Evolutionary conservation across 805 yeast genomes (phyloP).

Genomic region (Saturnispora gosingensis): DNA sequence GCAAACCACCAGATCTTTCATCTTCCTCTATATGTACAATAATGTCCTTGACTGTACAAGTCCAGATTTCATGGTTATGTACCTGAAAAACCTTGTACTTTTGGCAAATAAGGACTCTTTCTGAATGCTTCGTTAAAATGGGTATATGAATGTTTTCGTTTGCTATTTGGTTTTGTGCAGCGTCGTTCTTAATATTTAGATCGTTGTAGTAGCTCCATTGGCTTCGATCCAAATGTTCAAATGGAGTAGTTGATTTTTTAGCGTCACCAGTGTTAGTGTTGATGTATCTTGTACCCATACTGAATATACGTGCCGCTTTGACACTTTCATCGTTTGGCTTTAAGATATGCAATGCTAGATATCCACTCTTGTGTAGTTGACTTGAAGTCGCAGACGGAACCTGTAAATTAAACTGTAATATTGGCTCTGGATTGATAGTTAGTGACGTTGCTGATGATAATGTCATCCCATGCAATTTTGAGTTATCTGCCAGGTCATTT

Average conservation of each 20-base stretch:
- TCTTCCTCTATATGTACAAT: conserved; percentile 25
- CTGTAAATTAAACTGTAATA: conserved; percentile 79
- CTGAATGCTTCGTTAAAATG: conserved; percentile 42
- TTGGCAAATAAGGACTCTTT: conserved; percentile 54
- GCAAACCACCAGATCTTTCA: conserved; percentile 47
- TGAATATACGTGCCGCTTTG: conserved; percentile 54
- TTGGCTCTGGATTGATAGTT: conserved; percentile 66
- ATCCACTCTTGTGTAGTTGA: conserved; percentile 45
- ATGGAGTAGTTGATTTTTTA: conserved; percentile 40
- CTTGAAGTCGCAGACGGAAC: conserved; percentile 76
- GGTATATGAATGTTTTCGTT: conserved; percentile 36
- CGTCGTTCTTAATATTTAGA: conserved; percentile 10
- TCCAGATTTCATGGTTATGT: conserved; percentile 88
- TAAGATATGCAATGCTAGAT: conserved; percentile 68
- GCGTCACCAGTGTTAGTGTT: conserved; percentile 23
- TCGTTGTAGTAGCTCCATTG: conserved; percentile 31
- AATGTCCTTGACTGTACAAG: conserved; percentile 64
- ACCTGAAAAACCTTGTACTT: conserved; percentile 44
- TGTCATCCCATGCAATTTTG: conserved; percentile 61
- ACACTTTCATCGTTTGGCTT: conserved; percentile 51
- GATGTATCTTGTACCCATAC: conserved; percentile 45
- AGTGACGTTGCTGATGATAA: conserved; percentile 80
- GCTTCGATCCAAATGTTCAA: conserved; percentile 31
- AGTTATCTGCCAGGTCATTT: conserved; percentile 14
- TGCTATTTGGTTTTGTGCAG: conserved; percentile 10